phyloP scores from a whole-genome alignment of 257 asterid species.

The Lycium ferocissimum region DNA sequence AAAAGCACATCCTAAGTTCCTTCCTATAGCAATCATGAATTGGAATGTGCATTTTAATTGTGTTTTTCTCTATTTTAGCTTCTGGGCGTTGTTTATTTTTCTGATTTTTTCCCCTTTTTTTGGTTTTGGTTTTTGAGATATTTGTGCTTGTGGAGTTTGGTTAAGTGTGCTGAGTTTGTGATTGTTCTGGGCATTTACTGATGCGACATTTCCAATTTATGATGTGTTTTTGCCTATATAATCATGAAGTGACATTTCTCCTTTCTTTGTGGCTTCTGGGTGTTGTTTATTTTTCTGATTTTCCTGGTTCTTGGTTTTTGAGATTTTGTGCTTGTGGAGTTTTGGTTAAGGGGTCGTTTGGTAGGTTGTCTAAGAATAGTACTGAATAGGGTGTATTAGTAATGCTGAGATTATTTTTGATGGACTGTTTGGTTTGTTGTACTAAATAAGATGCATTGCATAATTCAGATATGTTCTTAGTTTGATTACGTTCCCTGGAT shows the following conservation, averaged over 20 bases:
- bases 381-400: no score
- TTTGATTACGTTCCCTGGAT: constrained; percentile 4
- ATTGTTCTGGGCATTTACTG: background rate
- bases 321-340: background rate
- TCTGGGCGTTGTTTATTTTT: no score
- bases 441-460: no score
- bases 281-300: background rate
- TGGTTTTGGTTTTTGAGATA: background rate
- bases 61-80: background rate
- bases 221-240: background rate
- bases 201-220: background rate
- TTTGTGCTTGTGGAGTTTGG: background rate
- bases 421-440: no score
- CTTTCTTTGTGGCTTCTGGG: background rate
- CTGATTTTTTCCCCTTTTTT: no score
- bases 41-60: constrained; percentile 19
- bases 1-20: no score
- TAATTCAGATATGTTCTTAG: background rate
- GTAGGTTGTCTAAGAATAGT: no score
- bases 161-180: background rate
- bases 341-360: background rate
- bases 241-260: background rate
- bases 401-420: no score
- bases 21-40: no score
- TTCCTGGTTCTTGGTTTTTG: background rate